A percentile compares a stretch with the other conserved stretches of the same genome.
Conservation (phyloP, 768 basidiomycete genomes). For the Gelatoporia subvermispora region DNA sequence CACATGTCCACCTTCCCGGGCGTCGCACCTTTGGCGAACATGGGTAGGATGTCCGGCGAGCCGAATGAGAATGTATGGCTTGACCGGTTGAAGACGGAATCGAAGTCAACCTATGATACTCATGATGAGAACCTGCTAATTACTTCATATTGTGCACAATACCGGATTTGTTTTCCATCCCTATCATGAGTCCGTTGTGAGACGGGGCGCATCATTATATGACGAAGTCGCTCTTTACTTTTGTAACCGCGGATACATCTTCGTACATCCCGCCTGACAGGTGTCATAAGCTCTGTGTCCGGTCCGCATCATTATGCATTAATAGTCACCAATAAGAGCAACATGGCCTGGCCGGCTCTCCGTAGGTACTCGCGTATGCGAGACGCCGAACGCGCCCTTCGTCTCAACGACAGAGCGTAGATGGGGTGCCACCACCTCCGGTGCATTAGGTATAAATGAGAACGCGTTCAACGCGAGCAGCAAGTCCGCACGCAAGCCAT, state of each 20-base stretch:
- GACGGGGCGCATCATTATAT: conserved; percentile 5
- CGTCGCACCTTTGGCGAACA: conserved; percentile 75
- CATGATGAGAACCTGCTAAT: not conserved
- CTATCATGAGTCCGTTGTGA: conserved; percentile 29
- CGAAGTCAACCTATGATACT: conserved; percentile 57
- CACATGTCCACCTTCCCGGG: conserved; percentile 68
- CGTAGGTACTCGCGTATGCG: conserved; percentile 83
- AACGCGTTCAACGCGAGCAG: conserved; percentile 64
- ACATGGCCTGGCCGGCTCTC: conserved; percentile 88
- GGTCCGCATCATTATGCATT: not conserved
- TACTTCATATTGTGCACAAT: conserved; percentile 1
- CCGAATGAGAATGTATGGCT: conserved; percentile 77
- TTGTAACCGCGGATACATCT: conserved; percentile 83
- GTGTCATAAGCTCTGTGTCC: not conserved
- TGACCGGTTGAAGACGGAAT: conserved; percentile 85
- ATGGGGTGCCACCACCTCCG: conserved; percentile 67
- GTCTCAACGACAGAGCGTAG: conserved; percentile 60
- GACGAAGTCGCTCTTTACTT: conserved; percentile 32
- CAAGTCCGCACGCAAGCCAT: conserved; percentile 81
- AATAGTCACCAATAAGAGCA: conserved; percentile 66
- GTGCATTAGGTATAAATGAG: conserved; percentile 40
- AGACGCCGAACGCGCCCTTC: conserved; percentile 77
- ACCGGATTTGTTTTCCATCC: conserved; percentile 88
- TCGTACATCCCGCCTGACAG: conserved; percentile 78
- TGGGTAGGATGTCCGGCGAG: conserved; percentile 83